Evolutionary conservation across 805 yeast genomes (phyloP).

Genomic region (Blastobotrys parvus): DNA sequence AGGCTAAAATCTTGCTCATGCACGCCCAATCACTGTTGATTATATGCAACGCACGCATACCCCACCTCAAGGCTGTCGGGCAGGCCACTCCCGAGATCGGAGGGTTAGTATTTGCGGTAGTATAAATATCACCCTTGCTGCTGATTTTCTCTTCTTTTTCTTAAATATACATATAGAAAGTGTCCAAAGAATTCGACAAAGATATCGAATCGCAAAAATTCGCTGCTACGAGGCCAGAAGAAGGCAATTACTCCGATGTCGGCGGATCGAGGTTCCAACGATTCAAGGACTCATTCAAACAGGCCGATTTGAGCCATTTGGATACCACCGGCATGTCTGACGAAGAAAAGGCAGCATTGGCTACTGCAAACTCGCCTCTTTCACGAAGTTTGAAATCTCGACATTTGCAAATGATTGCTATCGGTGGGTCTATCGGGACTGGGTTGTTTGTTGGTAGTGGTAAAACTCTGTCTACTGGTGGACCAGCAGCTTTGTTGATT

Average conservation of each 20-base stretch:
- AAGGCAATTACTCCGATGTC: slow-evolving; percentile 5
- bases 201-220: background rate
- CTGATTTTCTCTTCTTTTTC: background rate
- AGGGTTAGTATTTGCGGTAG: too few relatives aligned
- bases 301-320: slow-evolving; percentile 30
- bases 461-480: slow-evolving; percentile 44
- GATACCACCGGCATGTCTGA: slow-evolving; percentile 12
- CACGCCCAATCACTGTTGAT: too few relatives aligned
- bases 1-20: too few relatives aligned
- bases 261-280: slow-evolving; percentile 12
- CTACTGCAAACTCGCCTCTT: slow-evolving; percentile 50
- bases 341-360: slow-evolving; percentile 28
- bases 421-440: slow-evolving; percentile 73
- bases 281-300: slow-evolving; percentile 38
- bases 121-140: background rate
- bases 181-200: background rate
- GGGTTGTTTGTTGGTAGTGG: slow-evolving; percentile 66
- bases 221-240: background rate
- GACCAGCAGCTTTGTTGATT: slow-evolving; percentile 54
- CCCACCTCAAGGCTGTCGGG: too few relatives aligned
- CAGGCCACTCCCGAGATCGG: too few relatives aligned
- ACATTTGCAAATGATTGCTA: slow-evolving; percentile 54
- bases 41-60: too few relatives aligned
- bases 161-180: background rate
- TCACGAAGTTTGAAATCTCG: slow-evolving; percentile 33